Conservation (phyloP, 2,329 filamentous ascomycete genomes). For the Colletotrichum spaethianum region DNA sequence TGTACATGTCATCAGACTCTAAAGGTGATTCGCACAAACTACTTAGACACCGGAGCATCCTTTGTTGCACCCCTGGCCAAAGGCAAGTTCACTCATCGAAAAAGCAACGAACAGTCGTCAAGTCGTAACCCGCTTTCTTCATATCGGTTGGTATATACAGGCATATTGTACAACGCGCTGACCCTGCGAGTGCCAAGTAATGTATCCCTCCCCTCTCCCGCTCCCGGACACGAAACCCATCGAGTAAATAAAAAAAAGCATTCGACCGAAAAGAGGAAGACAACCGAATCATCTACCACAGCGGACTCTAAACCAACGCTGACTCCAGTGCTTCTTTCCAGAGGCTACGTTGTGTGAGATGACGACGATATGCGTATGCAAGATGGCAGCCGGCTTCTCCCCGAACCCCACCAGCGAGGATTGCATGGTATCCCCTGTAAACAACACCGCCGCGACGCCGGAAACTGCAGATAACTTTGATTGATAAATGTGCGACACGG, state of each 20-base stretch:
- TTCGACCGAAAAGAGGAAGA: slow-evolving; percentile 22
- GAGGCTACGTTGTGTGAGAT: slow-evolving; percentile 33
- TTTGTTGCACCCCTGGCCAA: neutral
- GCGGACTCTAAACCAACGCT: slow-evolving; percentile 29
- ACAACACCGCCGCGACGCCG: slow-evolving; percentile 39
- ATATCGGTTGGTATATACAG: slow-evolving; percentile 39
- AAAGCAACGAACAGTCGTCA: neutral
- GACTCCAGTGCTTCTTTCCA: slow-evolving; percentile 31
- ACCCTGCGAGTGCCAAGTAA: slow-evolving; percentile 25
- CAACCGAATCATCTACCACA: slow-evolving; percentile 23
- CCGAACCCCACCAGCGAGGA: slow-evolving; percentile 24
- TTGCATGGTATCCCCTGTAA: slow-evolving; percentile 26
- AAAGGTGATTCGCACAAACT: neutral
- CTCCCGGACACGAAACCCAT: slow-evolving; percentile 13
- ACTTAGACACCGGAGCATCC: neutral
- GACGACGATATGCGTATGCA: slow-evolving; percentile 36
- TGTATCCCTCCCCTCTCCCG: slow-evolving; percentile 28
- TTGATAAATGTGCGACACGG: slow-evolving; percentile 5
- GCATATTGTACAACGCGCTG: slow-evolving; percentile 37
- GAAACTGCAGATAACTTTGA: slow-evolving; percentile 22
- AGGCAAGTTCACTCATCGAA: neutral
- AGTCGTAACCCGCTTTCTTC: slow-evolving; percentile 13
- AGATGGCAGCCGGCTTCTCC: slow-evolving; percentile 29
- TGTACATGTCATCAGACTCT: too few species aligned
- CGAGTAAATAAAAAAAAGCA: neutral